These are phyloP conservation scores for Colletotrichum destructivum DNA, from an alignment of 2,329 filamentous ascomycete genomes.

Conservation along the genomic window DNA sequence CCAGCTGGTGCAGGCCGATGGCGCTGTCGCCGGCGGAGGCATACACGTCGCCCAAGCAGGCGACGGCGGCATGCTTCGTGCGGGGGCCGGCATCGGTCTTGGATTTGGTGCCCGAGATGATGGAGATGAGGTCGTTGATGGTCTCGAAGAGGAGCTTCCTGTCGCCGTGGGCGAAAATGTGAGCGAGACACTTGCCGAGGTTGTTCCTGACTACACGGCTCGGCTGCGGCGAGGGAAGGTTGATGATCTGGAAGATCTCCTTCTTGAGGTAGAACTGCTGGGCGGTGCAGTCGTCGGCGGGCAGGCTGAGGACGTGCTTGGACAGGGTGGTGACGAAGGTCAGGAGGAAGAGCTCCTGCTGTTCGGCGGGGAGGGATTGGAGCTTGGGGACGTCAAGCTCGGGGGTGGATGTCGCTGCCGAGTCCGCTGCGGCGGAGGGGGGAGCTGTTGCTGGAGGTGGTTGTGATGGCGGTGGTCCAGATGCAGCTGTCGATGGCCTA, in stretches of 20 bases:
- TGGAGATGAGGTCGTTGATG: slow-evolving; percentile 86
- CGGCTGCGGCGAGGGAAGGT: slow-evolving; percentile 83
- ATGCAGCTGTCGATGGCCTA: slow-evolving; percentile 42
- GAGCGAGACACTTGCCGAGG: slow-evolving; percentile 85
- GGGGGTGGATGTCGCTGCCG: slow-evolving; percentile 68
- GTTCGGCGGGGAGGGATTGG: slow-evolving; percentile 89
- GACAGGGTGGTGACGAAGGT: slow-evolving; percentile 88
- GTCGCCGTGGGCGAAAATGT: slow-evolving; percentile 88
- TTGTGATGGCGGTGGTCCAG: slow-evolving; percentile 44
- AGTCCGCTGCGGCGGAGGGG: slow-evolving; percentile 50
- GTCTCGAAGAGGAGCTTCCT: slow-evolving; percentile 94
- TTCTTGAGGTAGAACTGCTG: slow-evolving; percentile 95
- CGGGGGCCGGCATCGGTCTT: slow-evolving; percentile 83
- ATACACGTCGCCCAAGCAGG: slow-evolving; percentile 90
- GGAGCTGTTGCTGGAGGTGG: slow-evolving; percentile 47
- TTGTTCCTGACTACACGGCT: slow-evolving; percentile 93
- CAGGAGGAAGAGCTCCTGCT: slow-evolving; percentile 94
- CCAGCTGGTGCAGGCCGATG: slow-evolving; percentile 84
- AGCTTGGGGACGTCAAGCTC: slow-evolving; percentile 94
- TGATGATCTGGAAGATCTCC: slow-evolving; percentile 94
- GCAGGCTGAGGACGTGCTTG: slow-evolving; percentile 82
- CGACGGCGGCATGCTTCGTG: slow-evolving; percentile 88
- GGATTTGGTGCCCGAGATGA: slow-evolving; percentile 81
- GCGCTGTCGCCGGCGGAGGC: slow-evolving; percentile 94
- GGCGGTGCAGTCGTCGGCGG: slow-evolving; percentile 84